Percentiles rank a stretch among this genome's conserved stretches.
Evolutionary conservation across 176 grass and related monocot species (phyloP).

Genomic region (Puya raimondii): DNA sequence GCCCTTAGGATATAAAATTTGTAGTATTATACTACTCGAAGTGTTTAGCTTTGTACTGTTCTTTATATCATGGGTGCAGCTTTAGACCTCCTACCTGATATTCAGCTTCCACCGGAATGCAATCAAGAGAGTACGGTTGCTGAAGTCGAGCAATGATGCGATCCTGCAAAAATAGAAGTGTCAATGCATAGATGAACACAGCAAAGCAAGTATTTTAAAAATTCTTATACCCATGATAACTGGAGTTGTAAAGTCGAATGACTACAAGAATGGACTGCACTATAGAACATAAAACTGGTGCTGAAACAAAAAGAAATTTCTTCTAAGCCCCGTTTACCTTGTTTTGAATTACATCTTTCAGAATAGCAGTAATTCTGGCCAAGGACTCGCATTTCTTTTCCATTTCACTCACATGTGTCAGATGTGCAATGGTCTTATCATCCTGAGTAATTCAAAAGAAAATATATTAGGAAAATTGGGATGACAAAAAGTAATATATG

Average conservation of each 20-base stretch:
- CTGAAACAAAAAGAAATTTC: conserved; percentile 6
- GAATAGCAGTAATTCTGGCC: conserved; percentile 87
- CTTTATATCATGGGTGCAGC: not conserved
- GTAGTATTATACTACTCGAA: too few species aligned
- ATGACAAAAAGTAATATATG: too few species aligned
- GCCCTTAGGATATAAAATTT: too few species aligned
- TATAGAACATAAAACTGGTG: too few species aligned
- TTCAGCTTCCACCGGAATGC: conserved; percentile 99
- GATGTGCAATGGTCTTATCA: conserved; percentile 96
- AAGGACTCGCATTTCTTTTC: conserved; percentile 96
- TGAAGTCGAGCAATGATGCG: conserved; percentile 97
- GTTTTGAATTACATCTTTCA: conserved; percentile 99
- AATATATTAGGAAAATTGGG: not conserved
- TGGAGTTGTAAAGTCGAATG: too few species aligned
- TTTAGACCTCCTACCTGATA: conserved; percentile 53
- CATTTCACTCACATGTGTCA: conserved; percentile 99
- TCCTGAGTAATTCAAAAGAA: conserved; percentile 41
- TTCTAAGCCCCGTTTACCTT: conserved; percentile 48
- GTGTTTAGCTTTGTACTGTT: too few species aligned
- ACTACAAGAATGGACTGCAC: too few species aligned
- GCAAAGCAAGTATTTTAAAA: not conserved
- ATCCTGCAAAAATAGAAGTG: conserved; percentile 50
- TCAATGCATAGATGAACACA: conserved; percentile 3
- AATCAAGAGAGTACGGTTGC: conserved; percentile 98
- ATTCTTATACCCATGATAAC: too few species aligned